phyloP scores from a whole-genome alignment of 164 flowering plant species.

The Malania oleifera region DNA sequence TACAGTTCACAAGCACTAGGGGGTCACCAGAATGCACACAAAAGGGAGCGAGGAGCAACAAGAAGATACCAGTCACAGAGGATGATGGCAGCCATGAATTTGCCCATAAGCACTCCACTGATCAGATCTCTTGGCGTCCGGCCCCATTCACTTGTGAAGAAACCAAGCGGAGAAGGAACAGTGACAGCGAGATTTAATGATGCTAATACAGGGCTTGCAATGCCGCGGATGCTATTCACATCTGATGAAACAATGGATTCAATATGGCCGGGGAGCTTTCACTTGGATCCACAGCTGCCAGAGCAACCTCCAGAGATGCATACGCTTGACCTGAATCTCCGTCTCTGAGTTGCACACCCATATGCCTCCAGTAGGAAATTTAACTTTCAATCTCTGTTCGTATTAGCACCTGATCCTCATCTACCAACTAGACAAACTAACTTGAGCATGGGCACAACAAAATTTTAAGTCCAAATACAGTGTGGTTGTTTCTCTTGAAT shows the following conservation, averaged over 20 bases:
- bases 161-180: conserved; percentile 33
- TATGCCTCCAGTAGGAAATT: conserved; percentile 1
- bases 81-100: conserved; percentile 43
- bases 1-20: conserved; percentile 90
- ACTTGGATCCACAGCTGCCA: conserved; percentile 25
- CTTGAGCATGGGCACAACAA: conserved; percentile 3
- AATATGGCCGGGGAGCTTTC: conserved; percentile 80
- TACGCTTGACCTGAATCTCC: conserved; percentile 54
- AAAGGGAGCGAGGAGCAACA: conserved; percentile 73
- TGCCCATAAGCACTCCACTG: conserved; percentile 23
- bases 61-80: conserved; percentile 49
- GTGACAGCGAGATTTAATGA: conserved; percentile 34
- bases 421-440: conserved; percentile 5
- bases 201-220: conserved; percentile 25
- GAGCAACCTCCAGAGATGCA: conserved; percentile 29
- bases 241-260: conserved; percentile 32
- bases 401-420: conserved; percentile 1
- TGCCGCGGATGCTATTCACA: conserved; percentile 27
- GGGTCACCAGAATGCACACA: conserved; percentile 97
- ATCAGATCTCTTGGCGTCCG: conserved; percentile 54
- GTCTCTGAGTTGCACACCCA: conserved; percentile 33
- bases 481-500: conserved; percentile 11
- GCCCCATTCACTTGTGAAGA: conserved; percentile 63
- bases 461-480: conserved; percentile 1
- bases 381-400: not conserved